phyloP scores from a whole-genome alignment of 257 asterid species.

The Coffea eugenioides region DNA sequence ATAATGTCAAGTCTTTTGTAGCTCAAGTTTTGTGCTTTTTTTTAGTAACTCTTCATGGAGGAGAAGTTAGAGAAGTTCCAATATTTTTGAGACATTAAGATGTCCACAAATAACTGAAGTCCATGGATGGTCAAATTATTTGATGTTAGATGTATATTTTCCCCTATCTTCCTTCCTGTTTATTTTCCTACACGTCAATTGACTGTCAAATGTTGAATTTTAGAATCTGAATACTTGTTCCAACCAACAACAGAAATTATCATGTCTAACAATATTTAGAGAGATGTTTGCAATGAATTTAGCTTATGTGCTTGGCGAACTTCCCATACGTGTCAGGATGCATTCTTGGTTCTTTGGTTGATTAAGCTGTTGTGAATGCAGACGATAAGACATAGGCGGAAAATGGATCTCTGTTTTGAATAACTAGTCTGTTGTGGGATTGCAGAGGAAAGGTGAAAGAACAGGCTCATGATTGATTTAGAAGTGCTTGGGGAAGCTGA shows the following conservation, averaged over 20 bases:
- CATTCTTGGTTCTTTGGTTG: neutral
- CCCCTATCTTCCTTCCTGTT: neutral
- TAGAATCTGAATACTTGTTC: neutral
- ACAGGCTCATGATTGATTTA: neutral
- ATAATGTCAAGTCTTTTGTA: constrained; percentile 12
- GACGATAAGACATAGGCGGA: too few relatives aligned
- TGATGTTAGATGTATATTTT: neutral
- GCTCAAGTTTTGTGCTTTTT: constrained; percentile 1
- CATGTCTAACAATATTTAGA: neutral
- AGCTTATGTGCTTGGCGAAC: neutral
- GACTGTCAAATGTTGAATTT: neutral
- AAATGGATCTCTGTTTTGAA: neutral
- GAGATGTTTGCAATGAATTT: neutral
- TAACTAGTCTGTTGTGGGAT: neutral
- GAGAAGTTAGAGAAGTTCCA: neutral
- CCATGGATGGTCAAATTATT: neutral
- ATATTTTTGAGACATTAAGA: neutral
- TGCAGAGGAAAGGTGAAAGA: neutral
- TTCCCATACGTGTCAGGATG: neutral
- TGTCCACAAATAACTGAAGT: constrained; percentile 9
- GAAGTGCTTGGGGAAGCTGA: neutral
- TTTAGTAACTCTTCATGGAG: neutral
- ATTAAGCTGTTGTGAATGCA: too few relatives aligned
- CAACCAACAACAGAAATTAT: neutral
- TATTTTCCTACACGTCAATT: neutral